Evolutionary conservation across 805 yeast genomes (phyloP).

Genomic region (Ogataea siamensis): DNA sequence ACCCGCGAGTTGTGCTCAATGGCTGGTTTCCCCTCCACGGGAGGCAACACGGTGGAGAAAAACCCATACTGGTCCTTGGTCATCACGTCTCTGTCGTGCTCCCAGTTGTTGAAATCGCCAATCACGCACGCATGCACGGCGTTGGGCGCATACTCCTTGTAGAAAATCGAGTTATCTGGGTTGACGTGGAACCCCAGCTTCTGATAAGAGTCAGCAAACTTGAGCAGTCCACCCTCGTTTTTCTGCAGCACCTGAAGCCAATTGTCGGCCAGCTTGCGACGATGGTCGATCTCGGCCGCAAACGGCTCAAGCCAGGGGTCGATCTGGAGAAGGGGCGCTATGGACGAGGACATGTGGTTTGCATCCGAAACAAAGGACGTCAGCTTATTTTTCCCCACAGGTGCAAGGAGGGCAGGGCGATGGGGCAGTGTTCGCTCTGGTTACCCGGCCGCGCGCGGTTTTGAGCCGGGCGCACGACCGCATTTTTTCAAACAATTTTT

Average conservation of each 20-base stretch:
- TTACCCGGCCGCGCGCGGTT: conserved; percentile 12
- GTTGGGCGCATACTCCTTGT: conserved; percentile 89
- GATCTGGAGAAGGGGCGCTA: conserved; percentile 39
- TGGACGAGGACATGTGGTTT: conserved; percentile 6
- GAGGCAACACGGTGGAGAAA: conserved; percentile 61
- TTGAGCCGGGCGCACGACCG: conserved; percentile 6
- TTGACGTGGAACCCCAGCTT: conserved; percentile 74
- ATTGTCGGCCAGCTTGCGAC: conserved; percentile 63
- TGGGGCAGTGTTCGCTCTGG: not conserved
- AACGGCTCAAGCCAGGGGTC: conserved; percentile 90
- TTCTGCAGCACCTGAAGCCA: conserved; percentile 58
- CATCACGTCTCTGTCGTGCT: conserved; percentile 54
- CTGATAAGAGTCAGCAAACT: conserved; percentile 76
- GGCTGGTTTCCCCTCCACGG: conserved; percentile 53
- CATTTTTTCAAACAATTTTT: conserved; percentile 7
- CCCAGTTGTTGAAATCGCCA: conserved; percentile 93
- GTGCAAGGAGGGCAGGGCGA: conserved; percentile 1
- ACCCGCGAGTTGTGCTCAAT: conserved; percentile 81
- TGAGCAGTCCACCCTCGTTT: conserved; percentile 61
- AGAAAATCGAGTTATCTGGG: conserved; percentile 52
- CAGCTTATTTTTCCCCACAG: conserved; percentile 9
- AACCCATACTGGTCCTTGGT: conserved; percentile 65
- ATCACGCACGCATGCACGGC: conserved; percentile 73
- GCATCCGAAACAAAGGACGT: conserved; percentile 7
- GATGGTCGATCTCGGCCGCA: conserved; percentile 60